Percentiles rank a stretch among this genome's conserved stretches.
phyloP scores from a whole-genome alignment of 352 stramenopile species.

The Aphanomyces astaci region DNA sequence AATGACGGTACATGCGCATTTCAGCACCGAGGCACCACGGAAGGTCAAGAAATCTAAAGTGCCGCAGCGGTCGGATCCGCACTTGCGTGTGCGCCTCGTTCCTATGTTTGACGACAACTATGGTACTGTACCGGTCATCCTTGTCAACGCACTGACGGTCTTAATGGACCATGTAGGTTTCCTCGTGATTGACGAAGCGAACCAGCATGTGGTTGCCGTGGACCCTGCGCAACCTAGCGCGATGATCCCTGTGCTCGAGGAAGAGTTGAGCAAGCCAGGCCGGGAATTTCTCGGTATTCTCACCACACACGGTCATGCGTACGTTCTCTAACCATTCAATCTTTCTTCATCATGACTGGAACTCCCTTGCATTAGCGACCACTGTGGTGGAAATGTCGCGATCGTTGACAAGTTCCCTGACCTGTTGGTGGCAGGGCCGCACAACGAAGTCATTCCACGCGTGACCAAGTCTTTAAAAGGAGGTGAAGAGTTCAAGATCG shows the following conservation, averaged over 20 bases:
- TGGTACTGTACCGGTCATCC: too few species aligned
- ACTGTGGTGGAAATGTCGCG: constrained; percentile 65
- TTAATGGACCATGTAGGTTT: constrained; percentile 37
- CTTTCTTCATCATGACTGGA: not conserved
- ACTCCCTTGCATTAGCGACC: constrained; percentile 40
- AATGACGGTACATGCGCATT: not conserved
- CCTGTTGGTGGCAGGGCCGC: constrained; percentile 58
- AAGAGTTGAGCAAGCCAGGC: constrained; percentile 55
- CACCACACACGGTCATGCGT: constrained; percentile 91
- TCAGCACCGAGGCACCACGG: not conserved
- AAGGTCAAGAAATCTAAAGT: constrained; percentile 2
- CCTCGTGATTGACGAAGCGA: constrained; percentile 69
- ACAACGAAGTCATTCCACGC: constrained; percentile 67
- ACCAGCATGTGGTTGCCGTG: constrained; percentile 77
- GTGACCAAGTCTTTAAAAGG: constrained; percentile 54
- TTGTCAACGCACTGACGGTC: too few species aligned
- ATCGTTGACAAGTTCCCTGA: constrained; percentile 57
- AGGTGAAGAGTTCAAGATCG: constrained; percentile 77
- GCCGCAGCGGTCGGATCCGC: constrained; percentile 38
- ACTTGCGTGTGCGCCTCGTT: constrained; percentile 73
- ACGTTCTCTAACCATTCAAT: constrained; percentile 25
- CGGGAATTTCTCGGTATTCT: constrained; percentile 80
- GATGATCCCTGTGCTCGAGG: constrained; percentile 57
- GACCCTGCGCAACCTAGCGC: constrained; percentile 56
- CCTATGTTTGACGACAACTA: constrained; percentile 82